These are phyloP conservation scores for Yarrowia porcina DNA, from an alignment of 805 yeast genomes.

Conservation along the genomic window DNA sequence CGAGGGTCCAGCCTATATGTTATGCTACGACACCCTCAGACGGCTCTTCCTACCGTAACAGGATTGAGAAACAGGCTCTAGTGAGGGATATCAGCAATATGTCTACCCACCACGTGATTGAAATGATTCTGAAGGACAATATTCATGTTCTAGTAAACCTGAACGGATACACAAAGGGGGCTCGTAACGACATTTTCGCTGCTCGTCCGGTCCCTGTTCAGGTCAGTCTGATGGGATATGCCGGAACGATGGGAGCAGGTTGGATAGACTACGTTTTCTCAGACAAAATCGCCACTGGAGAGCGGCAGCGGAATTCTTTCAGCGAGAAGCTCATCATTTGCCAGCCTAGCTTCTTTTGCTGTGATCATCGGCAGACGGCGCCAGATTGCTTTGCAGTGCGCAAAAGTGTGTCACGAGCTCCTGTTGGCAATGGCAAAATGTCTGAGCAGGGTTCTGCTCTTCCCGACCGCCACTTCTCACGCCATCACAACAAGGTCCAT, in stretches of 20 bases:
- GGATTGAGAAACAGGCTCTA: not conserved
- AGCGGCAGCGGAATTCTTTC: slow-evolving; percentile 26
- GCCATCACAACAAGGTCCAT: not conserved
- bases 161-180: slow-evolving; percentile 40
- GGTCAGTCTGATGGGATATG: slow-evolving; percentile 38
- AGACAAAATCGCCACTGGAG: not conserved
- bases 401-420: not conserved
- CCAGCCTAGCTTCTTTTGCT: slow-evolving; percentile 36
- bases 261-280: slow-evolving; percentile 33
- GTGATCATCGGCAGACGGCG: slow-evolving; percentile 39
- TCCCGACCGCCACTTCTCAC: not conserved
- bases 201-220: slow-evolving; percentile 38
- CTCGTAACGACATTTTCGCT: slow-evolving; percentile 38
- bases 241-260: slow-evolving; percentile 38
- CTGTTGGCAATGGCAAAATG: not conserved
- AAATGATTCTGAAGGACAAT: slow-evolving; percentile 35
- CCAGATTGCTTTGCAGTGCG: slow-evolving; percentile 26
- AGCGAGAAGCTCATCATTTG: slow-evolving; percentile 34
- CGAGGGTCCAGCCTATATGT: slow-evolving; percentile 32
- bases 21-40: slow-evolving; percentile 37
- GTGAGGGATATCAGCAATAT: slow-evolving; percentile 32
- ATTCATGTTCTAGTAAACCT: slow-evolving; percentile 38
- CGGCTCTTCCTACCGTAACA: slow-evolving; percentile 31
- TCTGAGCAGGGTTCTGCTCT: not conserved
- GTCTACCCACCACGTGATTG: slow-evolving; percentile 33